Evolutionary conservation across 805 yeast species (phyloP).

Genomic region (Starmera dryadoides): DNA sequence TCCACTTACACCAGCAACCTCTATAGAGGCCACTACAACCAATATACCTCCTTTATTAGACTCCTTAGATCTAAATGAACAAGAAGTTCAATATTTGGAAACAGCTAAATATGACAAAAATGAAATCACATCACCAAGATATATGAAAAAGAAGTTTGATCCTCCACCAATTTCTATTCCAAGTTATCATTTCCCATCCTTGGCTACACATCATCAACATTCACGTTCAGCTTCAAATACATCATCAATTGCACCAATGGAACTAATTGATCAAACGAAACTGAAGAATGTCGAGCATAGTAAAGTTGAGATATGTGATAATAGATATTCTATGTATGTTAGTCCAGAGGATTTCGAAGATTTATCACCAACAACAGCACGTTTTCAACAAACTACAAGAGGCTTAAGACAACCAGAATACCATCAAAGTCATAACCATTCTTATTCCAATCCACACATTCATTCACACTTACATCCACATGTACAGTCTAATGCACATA

Average conservation of each 20-base stretch:
- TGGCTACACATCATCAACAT: not conserved
- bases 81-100: not conserved
- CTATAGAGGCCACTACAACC: not conserved
- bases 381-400: too few relatives aligned
- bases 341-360: not conserved
- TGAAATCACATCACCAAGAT: not conserved
- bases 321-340: not conserved
- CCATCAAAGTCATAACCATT: not conserved
- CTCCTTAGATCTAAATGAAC: not conserved
- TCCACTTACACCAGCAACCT: not conserved
- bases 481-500: not conserved
- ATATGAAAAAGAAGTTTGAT: not conserved
- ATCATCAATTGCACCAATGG: not conserved
- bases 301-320: not conserved
- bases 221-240: not conserved
- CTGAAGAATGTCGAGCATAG: not conserved
- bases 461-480: not conserved
- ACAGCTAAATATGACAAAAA: not conserved
- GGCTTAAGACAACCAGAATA: not conserved
- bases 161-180: not conserved
- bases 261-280: not conserved
- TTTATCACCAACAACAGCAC: not conserved
- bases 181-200: not conserved
- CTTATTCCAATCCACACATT: not conserved
- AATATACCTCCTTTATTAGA: not conserved